Evolutionary conservation across 805 yeast species (phyloP), one percentile per base, ranked within the genome.

Genomic region (Kazachstania bromeliacearum): DNA sequence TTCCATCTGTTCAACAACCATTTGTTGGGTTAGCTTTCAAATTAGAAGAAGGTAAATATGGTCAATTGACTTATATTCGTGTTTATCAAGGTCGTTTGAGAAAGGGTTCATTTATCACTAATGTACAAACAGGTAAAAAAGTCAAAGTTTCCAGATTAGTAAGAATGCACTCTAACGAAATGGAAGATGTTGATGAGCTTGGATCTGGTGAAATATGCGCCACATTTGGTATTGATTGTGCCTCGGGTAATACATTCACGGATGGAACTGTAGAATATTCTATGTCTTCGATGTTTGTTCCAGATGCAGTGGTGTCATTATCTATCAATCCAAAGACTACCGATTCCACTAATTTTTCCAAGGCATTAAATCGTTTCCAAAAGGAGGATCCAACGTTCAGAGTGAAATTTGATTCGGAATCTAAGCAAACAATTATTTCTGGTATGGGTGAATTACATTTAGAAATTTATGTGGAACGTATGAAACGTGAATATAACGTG

Each of bases 151-250:
- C 96, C 10, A 75, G 98, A 55, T 72, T 92, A 53, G 98, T 87
- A 35, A 81, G 97, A 66, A 92, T 92, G 99, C 97, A 92, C 68
- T 85, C 96, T 20, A 85, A 88, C 44, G 98, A 92, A 59, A 88
- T 92, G 97, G 98, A 92, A 68, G 99, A 92, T 58, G 92, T 85
- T 34, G 83, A 79, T 33, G 96, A 88, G 65, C 80, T 85, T 54
- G 92, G 89, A 16, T 89, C 97, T 21, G 99, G 99, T 60, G 98
- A 92, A 67, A 92, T 92, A 52, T 92, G 99, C 68, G 99, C 99
- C 37, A 89, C 97, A 40, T 92, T 92, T 53, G 99, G 99, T 65
- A 84, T 92, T 49, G 98, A 92, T 62, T 92, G 99, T 72, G 79
- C 97, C 8, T 92, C 98, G 10, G 99, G 99, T 55, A 98, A 92